Base-by-base conservation (phyloP, 1,284 basidiomycete species). In the Mycena sp. region DNA sequence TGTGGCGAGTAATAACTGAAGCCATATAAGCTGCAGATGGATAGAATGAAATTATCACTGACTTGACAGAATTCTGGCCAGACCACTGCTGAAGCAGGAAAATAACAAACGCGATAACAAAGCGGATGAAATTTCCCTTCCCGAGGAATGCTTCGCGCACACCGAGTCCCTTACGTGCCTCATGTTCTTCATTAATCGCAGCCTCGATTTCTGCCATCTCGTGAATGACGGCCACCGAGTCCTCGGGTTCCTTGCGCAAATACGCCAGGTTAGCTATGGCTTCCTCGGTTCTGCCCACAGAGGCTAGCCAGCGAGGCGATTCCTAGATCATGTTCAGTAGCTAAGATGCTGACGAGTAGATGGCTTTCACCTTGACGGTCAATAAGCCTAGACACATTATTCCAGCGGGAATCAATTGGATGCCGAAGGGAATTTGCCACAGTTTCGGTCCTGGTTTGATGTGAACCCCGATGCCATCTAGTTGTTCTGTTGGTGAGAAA, bases 331-430 rank as follows among this genome's bases (percentile, higher is more conserved):
- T n/a, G n/a, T n/a, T n/a, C 16, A 32, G 45, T 28, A 72, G 73
- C 71, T 73, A 25, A 73, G 70, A 29, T 83, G 32, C 35, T 32
- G 35, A 53, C 9, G 6, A 25, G 29, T 14, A 32, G 48, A 30
- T 32, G 32, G 19, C 4, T 6, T 65, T 12, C 50, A 83, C 85
- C 76, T 83, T 87, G 57, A 93, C 83, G 10, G 92, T 89, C 17
- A 94, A 75, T 14, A 95, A 81, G 19, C 92, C 90, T 23, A 91
- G 50, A 16, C 81, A 79, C 90, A 95, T 91, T 71, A 95, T 83
- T 7, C 91, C 92, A 3, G 88, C 89, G 5, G 91, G 92, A 6
- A 93, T 87, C 28, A 93, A 81, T 70, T 93, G 92, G 69, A 93
- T 78, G 26, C 87, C 91, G 70, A 93, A 91, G 0, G 91, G 90